Base-by-base conservation (phyloP, 164 flowering plant genomes). In the Echeveria elegans region DNA sequence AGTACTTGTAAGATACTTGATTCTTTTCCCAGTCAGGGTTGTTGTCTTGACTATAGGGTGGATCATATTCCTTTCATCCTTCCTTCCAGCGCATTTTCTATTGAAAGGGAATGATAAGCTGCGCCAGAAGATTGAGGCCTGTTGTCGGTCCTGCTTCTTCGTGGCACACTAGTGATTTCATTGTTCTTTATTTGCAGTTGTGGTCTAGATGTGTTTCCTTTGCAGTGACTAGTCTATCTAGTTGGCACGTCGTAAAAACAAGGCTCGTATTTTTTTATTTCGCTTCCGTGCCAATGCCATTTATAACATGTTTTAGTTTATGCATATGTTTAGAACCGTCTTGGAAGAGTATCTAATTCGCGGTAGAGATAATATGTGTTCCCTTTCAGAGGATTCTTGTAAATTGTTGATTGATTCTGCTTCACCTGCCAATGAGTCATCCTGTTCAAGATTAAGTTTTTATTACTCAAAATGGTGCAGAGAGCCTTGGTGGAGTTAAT, bases 401-500 rank as follows among this genome's bases (percentile, higher is more conserved):
- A 14, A 34, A 34, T 43, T 34, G 37, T 3, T 3, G 37, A 3
- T 34, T 34, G 37, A 34, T 34, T 34, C 37, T 34, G 7, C 37
- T 34, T 34, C 7, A 3, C 37, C 37, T 34, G 5, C 5, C 37
- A 34, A 3, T 3, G 37, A 34, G 37, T 34, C 7, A 34, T 34
- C 37, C 48, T 43, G 5, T 43, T 14, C 10, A 2, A 43, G 48
- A 43, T 11, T 10, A 5, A 43, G 19, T 43, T 43, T 5, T 43
- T 43, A n/a, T 56, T 69, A 31, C 6, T 37, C 62, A 4, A 71
- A 68, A 68, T 71, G 60, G 73, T 71, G 63, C 81, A 91, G 98
- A 86, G 98, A 77, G 66, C 75, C 67, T 83, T 94, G 69, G 98
- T 91, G 79, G 97, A 91, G 83, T 70, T 91, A 68, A 84, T 91